Conservation (phyloP, 306 rosid genomes). For the Prunus padus region DNA sequence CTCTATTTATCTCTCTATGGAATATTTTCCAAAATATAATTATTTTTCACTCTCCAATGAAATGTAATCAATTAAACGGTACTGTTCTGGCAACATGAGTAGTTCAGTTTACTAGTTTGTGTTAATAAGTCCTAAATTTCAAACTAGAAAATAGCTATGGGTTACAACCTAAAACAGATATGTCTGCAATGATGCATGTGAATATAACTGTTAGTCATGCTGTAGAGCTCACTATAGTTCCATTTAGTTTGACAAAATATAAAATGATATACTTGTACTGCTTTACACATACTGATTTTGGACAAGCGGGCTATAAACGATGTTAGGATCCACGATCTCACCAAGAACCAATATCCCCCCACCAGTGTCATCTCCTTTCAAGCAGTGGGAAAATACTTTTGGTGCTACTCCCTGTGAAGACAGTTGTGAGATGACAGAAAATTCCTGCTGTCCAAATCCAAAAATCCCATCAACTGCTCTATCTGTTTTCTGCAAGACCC, state of each 20-base stretch:
- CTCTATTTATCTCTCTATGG: no score
- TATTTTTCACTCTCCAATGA: no score
- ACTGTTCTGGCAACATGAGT: no score
- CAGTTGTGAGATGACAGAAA: constrained; percentile 74
- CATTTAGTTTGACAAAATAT: neutral
- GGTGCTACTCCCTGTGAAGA: constrained; percentile 71
- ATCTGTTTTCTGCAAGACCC: constrained; percentile 64
- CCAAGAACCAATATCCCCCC: constrained; percentile 82
- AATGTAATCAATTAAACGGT: no score
- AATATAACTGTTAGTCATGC: no score
- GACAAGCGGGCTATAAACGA: constrained; percentile 69
- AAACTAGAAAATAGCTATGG: no score
- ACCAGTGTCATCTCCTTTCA: constrained; percentile 64
- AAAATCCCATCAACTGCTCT: constrained; percentile 81
- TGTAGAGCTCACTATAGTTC: no score
- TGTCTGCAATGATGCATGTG: no score
- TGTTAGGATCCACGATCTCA: constrained; percentile 67
- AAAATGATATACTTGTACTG: neutral
- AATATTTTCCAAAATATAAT: no score
- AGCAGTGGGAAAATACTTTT: constrained; percentile 68
- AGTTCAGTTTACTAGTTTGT: no score
- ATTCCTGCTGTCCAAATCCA: constrained; percentile 65
- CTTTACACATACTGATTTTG: constrained; percentile 59
- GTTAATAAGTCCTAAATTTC: no score
- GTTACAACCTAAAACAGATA: no score